phyloP scores from a whole-genome alignment of 2,329 filamentous ascomycete species.

The Sporothrix euskadiensis region DNA sequence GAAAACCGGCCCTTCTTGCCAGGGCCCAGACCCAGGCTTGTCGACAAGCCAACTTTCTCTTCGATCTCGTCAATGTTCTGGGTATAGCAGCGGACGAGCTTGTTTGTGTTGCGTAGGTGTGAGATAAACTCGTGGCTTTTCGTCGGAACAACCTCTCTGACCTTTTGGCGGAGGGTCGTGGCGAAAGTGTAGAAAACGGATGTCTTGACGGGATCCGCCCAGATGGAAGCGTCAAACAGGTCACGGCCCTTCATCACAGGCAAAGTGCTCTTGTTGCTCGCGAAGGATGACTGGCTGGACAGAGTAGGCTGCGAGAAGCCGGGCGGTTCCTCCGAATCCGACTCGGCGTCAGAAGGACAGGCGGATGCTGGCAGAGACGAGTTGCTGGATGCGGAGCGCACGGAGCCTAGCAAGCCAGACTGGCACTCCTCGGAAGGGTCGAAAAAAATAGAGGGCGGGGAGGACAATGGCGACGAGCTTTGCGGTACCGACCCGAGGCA shows the following conservation, averaged over 20 bases:
- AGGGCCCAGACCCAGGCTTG: slow-evolving; percentile 60
- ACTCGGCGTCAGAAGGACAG: slow-evolving; percentile 26
- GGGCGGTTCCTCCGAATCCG: slow-evolving; percentile 48
- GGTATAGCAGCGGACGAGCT: slow-evolving; percentile 70
- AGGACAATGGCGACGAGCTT: slow-evolving; percentile 59
- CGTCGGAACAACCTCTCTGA: slow-evolving; percentile 63
- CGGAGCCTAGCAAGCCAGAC: slow-evolving; percentile 40
- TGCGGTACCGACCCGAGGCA: slow-evolving; percentile 28
- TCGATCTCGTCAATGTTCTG: slow-evolving; percentile 76
- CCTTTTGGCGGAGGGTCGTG: slow-evolving; percentile 65
- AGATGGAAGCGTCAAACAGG: slow-evolving; percentile 70
- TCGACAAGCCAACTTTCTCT: slow-evolving; percentile 67
- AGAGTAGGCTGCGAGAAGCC: slow-evolving; percentile 43
- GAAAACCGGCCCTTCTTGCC: slow-evolving; percentile 63
- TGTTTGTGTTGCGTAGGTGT: slow-evolving; percentile 64
- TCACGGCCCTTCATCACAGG: slow-evolving; percentile 70
- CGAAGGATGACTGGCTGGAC: slow-evolving; percentile 39
- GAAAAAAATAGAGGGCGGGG: slow-evolving; percentile 55
- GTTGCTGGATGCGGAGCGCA: slow-evolving; percentile 41
- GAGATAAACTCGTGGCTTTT: slow-evolving; percentile 68
- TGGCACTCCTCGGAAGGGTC: slow-evolving; percentile 49
- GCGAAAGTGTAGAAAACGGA: slow-evolving; percentile 73
- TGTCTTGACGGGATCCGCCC: slow-evolving; percentile 66
- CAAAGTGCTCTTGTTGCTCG: slow-evolving; percentile 41
- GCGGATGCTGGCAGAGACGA: slow-evolving; percentile 35